Evolutionary conservation across 768 basidiomycete species (phyloP).

Genomic region (Mycena belliarum): DNA sequence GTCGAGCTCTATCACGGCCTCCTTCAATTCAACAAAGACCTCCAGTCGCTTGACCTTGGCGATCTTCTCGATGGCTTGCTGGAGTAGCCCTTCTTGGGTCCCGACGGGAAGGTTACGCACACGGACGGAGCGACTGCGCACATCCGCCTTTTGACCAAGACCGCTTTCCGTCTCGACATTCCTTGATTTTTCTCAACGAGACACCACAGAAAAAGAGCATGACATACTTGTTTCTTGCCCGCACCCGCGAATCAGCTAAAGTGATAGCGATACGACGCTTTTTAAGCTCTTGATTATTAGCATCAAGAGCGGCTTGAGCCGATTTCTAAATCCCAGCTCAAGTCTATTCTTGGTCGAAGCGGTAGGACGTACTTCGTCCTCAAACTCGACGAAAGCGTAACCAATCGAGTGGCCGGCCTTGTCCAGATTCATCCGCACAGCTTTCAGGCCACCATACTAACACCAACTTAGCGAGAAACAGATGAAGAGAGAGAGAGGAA

Average conservation of each 20-base stretch:
- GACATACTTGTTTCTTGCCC: conserved; percentile 52
- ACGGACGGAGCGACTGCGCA: conserved; percentile 70
- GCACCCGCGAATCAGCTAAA: conserved; percentile 72
- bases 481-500: not conserved
- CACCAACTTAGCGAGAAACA: not conserved
- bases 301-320: conserved; percentile 68
- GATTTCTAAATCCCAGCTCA: conserved; percentile 48
- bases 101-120: conserved; percentile 71
- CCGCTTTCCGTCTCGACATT: conserved; percentile 54
- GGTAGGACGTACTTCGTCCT: conserved; percentile 60
- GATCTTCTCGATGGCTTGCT: conserved; percentile 85
- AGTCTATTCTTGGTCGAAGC: not conserved
- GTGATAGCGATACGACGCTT: conserved; percentile 90
- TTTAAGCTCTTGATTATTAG: conserved; percentile 88
- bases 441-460: conserved; percentile 83
- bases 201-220: not conserved
- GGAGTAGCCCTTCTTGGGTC: conserved; percentile 88
- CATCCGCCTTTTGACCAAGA: conserved; percentile 54
- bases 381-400: conserved; percentile 92
- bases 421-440: conserved; percentile 76
- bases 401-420: conserved; percentile 73
- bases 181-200: conserved; percentile 27
- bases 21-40: conserved; percentile 60
- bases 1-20: conserved; percentile 68
- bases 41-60: conserved; percentile 72